phyloP scores from a whole-genome alignment of 31 red algal species.

The Asparagopsis taxiformis region DNA sequence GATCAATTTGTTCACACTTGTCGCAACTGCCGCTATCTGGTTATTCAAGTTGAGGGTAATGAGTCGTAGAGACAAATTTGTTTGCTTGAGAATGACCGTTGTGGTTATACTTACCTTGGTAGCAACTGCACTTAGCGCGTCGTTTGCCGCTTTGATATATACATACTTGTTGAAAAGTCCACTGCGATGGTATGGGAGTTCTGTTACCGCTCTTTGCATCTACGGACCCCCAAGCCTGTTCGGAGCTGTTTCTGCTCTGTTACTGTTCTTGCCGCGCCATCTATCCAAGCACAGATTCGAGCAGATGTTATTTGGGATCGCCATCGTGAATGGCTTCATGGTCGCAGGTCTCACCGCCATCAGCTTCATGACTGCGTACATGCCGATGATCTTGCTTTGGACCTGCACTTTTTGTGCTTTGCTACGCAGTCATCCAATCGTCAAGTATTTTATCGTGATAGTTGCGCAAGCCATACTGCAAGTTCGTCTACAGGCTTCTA shows the following conservation, averaged over 20 bases:
- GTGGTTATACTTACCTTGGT: conserved; percentile 12
- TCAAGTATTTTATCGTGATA: conserved; percentile 24
- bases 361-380: conserved; percentile 46
- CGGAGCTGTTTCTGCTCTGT: conserved; percentile 36
- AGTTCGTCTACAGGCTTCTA: neutral
- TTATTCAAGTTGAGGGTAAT: conserved; percentile 14
- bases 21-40: conserved; percentile 38
- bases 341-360: conserved; percentile 10
- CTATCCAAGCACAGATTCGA: conserved; percentile 23
- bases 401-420: conserved; percentile 30
- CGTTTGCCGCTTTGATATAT: conserved; percentile 59
- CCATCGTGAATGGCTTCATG: conserved; percentile 2
- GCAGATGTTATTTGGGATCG: conserved; percentile 53
- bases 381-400: conserved; percentile 24
- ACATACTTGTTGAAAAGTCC: neutral
- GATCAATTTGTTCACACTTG: conserved; percentile 31
- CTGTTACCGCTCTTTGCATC: conserved; percentile 6
- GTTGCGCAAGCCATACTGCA: conserved; percentile 15
- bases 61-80: neutral
- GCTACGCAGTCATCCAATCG: conserved; percentile 23
- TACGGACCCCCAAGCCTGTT: conserved; percentile 46
- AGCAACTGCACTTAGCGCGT: conserved; percentile 32
- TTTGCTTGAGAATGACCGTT: conserved; percentile 34
- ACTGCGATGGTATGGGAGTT: conserved; percentile 55
- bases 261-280: conserved; percentile 18